Evolutionary conservation across 805 yeast genomes (phyloP).

Genomic region (Priceomyces castillae): DNA sequence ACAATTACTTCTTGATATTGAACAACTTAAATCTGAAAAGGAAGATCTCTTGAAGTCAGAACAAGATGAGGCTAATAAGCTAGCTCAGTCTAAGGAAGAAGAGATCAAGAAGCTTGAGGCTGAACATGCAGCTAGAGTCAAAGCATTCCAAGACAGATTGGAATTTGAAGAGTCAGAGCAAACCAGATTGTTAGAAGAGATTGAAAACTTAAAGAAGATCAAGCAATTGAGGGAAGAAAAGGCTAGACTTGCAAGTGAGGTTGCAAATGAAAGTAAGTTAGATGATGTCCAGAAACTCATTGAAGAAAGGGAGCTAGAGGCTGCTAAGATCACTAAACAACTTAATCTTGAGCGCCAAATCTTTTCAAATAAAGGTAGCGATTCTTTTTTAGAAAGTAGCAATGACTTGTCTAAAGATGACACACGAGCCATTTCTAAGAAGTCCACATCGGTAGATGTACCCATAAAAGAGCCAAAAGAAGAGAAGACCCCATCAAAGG

Average conservation of each 20-base stretch:
- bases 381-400: slow-evolving; percentile 29
- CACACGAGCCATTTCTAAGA: slow-evolving; percentile 6
- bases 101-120: slow-evolving; percentile 33
- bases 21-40: slow-evolving; percentile 26
- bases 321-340: slow-evolving; percentile 28
- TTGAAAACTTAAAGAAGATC: slow-evolving; percentile 38
- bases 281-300: slow-evolving; percentile 29
- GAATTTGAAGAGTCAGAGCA: slow-evolving; percentile 39
- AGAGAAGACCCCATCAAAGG: slow-evolving; percentile 4
- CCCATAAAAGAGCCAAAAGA: slow-evolving; percentile 2
- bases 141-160: slow-evolving; percentile 27
- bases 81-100: slow-evolving; percentile 29
- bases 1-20: slow-evolving; percentile 30
- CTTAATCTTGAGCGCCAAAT: slow-evolving; percentile 31
- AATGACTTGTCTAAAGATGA: slow-evolving; percentile 23
- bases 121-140: slow-evolving; percentile 33
- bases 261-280: slow-evolving; percentile 18
- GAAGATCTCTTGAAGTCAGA: slow-evolving; percentile 21
- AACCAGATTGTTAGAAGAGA: slow-evolving; percentile 37
- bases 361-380: slow-evolving; percentile 8
- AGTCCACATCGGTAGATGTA: too few species aligned
- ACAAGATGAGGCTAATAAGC: slow-evolving; percentile 25
- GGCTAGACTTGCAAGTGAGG: slow-evolving; percentile 26
- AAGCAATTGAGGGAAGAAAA: slow-evolving; percentile 39
- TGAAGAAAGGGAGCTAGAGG: slow-evolving; percentile 33